Evolutionary conservation across 345 rosid genomes (phyloP).

Genomic region (Hirschfeldia incana): DNA sequence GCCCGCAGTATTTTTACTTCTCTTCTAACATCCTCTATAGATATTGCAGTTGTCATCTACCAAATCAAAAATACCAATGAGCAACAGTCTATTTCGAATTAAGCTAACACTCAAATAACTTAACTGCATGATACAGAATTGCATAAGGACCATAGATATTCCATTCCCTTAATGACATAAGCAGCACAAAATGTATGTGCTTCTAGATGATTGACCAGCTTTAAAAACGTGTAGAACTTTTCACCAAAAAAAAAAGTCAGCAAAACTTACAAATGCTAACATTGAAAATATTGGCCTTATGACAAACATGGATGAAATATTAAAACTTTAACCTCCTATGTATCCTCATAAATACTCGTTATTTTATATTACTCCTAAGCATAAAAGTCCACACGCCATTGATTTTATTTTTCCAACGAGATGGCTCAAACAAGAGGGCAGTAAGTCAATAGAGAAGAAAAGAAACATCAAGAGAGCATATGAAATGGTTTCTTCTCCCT

Average conservation of each 20-base stretch:
- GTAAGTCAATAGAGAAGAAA: conserved; percentile 15
- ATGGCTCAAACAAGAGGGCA: conserved; percentile 14
- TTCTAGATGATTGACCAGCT: conserved; percentile 22
- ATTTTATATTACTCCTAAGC: conserved; percentile 2
- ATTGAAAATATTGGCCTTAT: conserved; percentile 12
- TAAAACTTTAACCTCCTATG: not conserved
- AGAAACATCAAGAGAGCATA: conserved; percentile 7
- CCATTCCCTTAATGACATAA: conserved; percentile 2
- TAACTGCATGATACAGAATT: too few relatives aligned
- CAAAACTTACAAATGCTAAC: not conserved
- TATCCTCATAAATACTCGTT: not conserved
- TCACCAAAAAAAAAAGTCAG: conserved; percentile 16
- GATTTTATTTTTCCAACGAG: not conserved
- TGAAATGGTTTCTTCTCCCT: not conserved
- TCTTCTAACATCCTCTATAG: conserved; percentile 96
- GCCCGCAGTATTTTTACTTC: conserved; percentile 90
- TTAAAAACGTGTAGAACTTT: conserved; percentile 12
- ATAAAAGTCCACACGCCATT: conserved; percentile 25
- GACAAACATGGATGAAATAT: conserved; percentile 22
- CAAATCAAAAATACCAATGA: conserved; percentile 15
- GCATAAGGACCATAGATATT: not conserved
- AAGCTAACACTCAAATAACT: conserved; percentile 11
- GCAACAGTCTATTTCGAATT: conserved; percentile 1
- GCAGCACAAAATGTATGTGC: conserved; percentile 6
- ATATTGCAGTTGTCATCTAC: conserved; percentile 98